These are phyloP conservation scores for Cunninghamia lanceolata DNA, from an alignment of 75 land plant genomes.

Conservation along the genomic window DNA sequence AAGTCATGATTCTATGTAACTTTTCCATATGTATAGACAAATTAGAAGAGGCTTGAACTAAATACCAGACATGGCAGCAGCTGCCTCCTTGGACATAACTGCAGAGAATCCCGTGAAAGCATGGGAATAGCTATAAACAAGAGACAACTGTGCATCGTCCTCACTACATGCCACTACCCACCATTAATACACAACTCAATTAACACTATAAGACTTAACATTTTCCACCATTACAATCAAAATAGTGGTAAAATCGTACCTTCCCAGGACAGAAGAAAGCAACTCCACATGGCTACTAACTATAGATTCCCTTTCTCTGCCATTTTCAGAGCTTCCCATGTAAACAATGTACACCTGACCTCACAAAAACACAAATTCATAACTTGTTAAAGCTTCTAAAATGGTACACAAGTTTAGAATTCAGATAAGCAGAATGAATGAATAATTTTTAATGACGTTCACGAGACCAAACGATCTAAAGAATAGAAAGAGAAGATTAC, in stretches of 20 bases:
- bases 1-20: background rate
- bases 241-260: conserved; percentile 15
- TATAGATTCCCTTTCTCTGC: conserved; percentile 16
- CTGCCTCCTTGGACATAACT: conserved; percentile 58
- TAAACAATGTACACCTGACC: conserved; percentile 66
- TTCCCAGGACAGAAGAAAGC: conserved; percentile 62
- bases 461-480: no score
- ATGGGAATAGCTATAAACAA: conserved; percentile 63
- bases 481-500: no score
- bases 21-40: background rate
- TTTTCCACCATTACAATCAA: background rate
- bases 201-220: background rate
- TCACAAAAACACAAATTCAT: background rate
- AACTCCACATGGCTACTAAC: conserved; percentile 44
- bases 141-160: conserved; percentile 41
- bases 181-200: background rate
- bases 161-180: conserved; percentile 28
- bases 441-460: no score
- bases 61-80: conserved; percentile 45
- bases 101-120: conserved; percentile 83
- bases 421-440: no score
- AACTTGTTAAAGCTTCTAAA: background rate
- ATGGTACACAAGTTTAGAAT: background rate
- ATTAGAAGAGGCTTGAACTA: background rate
- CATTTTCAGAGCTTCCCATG: conserved; percentile 51